Evolutionary conservation across 139 green algal species (phyloP).

Genomic region (Picocystis salinarum): DNA sequence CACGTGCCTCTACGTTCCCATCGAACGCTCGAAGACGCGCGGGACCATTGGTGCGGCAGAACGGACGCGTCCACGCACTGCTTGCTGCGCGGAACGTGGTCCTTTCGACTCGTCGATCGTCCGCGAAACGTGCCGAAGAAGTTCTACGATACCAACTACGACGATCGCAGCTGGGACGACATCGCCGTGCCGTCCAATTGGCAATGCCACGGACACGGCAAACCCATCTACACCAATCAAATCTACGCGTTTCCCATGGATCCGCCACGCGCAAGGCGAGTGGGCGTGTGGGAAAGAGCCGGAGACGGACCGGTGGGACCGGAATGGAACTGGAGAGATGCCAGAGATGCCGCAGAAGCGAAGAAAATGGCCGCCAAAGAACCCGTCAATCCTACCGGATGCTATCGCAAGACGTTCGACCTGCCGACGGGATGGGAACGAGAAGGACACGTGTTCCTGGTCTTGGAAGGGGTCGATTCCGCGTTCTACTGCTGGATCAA

Average conservation of each 20-base stretch:
- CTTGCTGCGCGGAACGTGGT: background rate
- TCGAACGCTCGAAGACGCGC: too few species aligned
- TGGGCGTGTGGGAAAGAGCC: too few species aligned
- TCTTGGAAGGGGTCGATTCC: slow-evolving; percentile 72
- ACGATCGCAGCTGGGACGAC: slow-evolving; percentile 22
- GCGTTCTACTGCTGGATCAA: slow-evolving; percentile 84
- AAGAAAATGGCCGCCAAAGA: too few species aligned
- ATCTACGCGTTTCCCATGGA: slow-evolving; percentile 75
- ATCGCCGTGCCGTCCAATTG: slow-evolving; percentile 67
- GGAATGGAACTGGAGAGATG: too few species aligned
- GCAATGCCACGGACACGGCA: slow-evolving; percentile 63
- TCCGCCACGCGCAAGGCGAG: slow-evolving; percentile 52
- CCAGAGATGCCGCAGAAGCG: too few species aligned
- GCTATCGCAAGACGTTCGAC: slow-evolving; percentile 55
- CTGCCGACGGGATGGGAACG: slow-evolving; percentile 9
- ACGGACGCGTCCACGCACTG: slow-evolving; percentile 10
- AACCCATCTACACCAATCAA: slow-evolving; percentile 90
- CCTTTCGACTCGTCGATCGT: slow-evolving; percentile 17
- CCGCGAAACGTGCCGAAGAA: slow-evolving; percentile 27
- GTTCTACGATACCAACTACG: slow-evolving; percentile 22
- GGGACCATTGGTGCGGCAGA: too few species aligned
- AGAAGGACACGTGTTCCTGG: slow-evolving; percentile 31
- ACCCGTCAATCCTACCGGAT: slow-evolving; percentile 83
- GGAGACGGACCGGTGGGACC: too few species aligned
- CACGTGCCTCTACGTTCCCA: slow-evolving; percentile 44